Evolutionary conservation across 2,329 filamentous ascomycete genomes (phyloP), one percentile per base, ranked within the genome.

Genomic region (Botrytis aclada): DNA sequence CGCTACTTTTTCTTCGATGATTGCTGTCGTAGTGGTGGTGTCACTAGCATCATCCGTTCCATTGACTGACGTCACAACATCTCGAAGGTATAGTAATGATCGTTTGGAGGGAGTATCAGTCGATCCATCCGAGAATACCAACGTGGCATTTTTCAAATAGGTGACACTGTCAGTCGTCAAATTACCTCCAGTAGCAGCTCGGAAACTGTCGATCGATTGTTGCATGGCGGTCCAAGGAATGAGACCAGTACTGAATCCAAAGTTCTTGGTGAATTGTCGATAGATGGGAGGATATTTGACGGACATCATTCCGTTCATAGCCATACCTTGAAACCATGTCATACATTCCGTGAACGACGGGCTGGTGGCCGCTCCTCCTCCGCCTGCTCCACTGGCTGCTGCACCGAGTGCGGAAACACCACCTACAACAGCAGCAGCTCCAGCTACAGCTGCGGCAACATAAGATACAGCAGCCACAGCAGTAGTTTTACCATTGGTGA

Each of bases 221-320:
- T 98, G 93, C 85, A 98, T 89, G 63, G 85, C 84, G n/a, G 86
- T 88, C 94, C 94, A 98, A 10, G 92, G 89, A 72, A 98, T 86
- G 73, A 98, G 84, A 69, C 94, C 94, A 41, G 91, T 92, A 76
- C 93, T 95, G 85, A 98, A 98, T 64, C 87, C 95, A 82, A 99
- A 98, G 84, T 98, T 98, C 84, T 93, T 93, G 75, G 92, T 85
- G 83, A 97, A 99, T 81, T 90, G 95, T 77, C 91, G 89, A 84
- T 98, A 98, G 54, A 98, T 90, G 51, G 89, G 86, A 6, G 96
- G 96, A 77, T 97, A 94, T 78, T 91, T 89, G 78, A 97, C 95
- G 74, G 93, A 97, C 81, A 97, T 87, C 96, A 98, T 98, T 76
- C 96, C 95, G 82, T 96, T 98, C 85, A 96, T 92, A 41, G 96